A percentile compares a stretch with the other conserved stretches of the same genome.
These are phyloP conservation scores for Afroboletus lepidellus DNA, from an alignment of 1,284 basidiomycete species.

Conservation along the genomic window DNA sequence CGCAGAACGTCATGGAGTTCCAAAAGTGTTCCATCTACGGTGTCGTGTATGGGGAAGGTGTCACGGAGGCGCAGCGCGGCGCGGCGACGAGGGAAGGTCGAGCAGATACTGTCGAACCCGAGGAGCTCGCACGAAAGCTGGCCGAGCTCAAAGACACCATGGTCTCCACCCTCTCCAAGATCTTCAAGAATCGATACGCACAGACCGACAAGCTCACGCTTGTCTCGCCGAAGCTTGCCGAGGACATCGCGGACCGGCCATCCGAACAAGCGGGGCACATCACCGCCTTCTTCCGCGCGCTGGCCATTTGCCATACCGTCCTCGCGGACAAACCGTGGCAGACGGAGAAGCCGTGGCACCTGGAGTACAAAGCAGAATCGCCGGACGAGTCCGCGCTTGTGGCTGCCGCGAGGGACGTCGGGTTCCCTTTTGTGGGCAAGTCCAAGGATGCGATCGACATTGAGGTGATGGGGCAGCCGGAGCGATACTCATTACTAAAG, in stretches of 20 bases:
- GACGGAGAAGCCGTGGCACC: constrained; percentile 57
- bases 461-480: constrained; percentile 87
- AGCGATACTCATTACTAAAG: constrained; percentile 79
- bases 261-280: constrained; percentile 67
- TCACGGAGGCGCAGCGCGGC: constrained; percentile 94
- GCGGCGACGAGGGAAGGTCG: constrained; percentile 83
- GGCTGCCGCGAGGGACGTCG: constrained; percentile 86
- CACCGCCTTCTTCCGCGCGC: constrained; percentile 85
- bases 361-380: constrained; percentile 95
- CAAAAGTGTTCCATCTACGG: constrained; percentile 93
- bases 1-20: constrained; percentile 98
- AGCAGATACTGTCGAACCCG: constrained; percentile 60
- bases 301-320: constrained; percentile 92
- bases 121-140: constrained; percentile 69
- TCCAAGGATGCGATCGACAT: constrained; percentile 80
- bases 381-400: constrained; percentile 96
- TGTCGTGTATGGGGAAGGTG: constrained; percentile 84
- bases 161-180: constrained; percentile 70
- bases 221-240: constrained; percentile 81
- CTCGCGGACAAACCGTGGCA: constrained; percentile 75
- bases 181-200: constrained; percentile 89
- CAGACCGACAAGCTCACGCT: constrained; percentile 84
- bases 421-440: constrained; percentile 87
- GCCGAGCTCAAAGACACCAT: constrained; percentile 72
- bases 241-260: constrained; percentile 66